Evolutionary conservation across 352 stramenopile genomes (phyloP), one percentile per base, ranked within the genome.

Genomic region (Globisporangium irregulare): DNA sequence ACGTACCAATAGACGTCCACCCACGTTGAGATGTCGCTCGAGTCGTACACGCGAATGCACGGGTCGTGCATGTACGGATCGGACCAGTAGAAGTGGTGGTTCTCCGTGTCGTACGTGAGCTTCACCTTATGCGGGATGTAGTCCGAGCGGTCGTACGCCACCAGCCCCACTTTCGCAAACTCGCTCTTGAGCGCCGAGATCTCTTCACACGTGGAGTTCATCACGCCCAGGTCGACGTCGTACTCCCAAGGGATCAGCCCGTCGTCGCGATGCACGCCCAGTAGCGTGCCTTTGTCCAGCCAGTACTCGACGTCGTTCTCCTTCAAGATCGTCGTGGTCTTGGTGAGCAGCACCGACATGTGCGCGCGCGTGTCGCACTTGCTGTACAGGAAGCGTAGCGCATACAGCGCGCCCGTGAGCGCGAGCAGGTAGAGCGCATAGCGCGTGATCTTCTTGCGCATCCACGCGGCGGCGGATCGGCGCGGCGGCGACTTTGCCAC

Each of bases 1-100:
- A 90, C 75, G 70, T 93, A 91, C 85, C 85, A 93, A 72, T 93
- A 93, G 59, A 93, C 87, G 64, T 93, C 85, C 64, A 93, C 83
- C 82, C 85, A 93, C 53, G 79, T 90, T 36, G 75, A 78, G 1
- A 78, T 51, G 60, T 93, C 85, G 32, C 62, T 67, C 15, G 75
- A 60, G 62, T 93, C 85, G 64, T 93, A 91, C 64, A 93, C 80
- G 36, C 85, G 82, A 51, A 93, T 87, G 60, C 85, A 93, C 27
- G 85, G 85, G 63, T 91, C 85, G 60, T 93, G 81, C 62, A 93
- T 78, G 58, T 79, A 76, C 29, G 81, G 75, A 60, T 93, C 85
- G 8, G 85, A 93, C 81, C 80, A 91, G 75, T 93, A 93, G 50
- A 93, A 89, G 48, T 86, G 66, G 73, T 87, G 80, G 72, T 91